A percentile compares a stretch with the other conserved stretches of the same genome.
Conservation (phyloP, 2,329 filamentous ascomycete species). For the Didymella sp. region DNA sequence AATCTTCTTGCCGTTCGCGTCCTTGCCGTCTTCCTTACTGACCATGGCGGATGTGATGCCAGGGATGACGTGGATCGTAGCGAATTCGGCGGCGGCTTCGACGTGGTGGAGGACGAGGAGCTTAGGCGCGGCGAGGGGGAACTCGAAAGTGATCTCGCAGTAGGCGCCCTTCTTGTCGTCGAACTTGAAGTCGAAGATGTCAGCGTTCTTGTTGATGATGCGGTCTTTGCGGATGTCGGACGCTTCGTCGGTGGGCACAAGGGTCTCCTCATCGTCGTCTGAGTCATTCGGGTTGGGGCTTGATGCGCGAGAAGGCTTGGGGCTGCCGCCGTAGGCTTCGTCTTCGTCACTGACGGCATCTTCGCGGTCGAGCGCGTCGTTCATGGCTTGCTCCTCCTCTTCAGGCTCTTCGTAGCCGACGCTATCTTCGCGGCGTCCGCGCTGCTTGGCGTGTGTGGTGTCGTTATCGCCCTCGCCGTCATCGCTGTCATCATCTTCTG, state of each 20-base stretch:
- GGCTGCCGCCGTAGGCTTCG: slow-evolving; percentile 58
- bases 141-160: slow-evolving; percentile 84
- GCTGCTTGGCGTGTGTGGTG: slow-evolving; percentile 73
- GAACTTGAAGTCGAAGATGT: slow-evolving; percentile 80
- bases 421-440: slow-evolving; percentile 78
- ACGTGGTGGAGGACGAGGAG: slow-evolving; percentile 91
- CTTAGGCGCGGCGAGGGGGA: slow-evolving; percentile 81
- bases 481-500: slow-evolving; percentile 78
- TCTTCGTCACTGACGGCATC: slow-evolving; percentile 62
- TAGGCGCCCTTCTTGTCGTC: slow-evolving; percentile 75
- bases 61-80: slow-evolving; percentile 85
- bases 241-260: slow-evolving; percentile 39
- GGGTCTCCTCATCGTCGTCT: slow-evolving; percentile 30
- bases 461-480: slow-evolving; percentile 62
- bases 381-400: slow-evolving; percentile 83
- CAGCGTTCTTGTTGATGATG: slow-evolving; percentile 58
- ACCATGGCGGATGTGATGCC: slow-evolving; percentile 76
- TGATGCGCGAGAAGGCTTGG: slow-evolving; percentile 46
- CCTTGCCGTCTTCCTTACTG: slow-evolving; percentile 60
- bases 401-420: slow-evolving; percentile 93
- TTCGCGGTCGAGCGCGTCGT: slow-evolving; percentile 67
- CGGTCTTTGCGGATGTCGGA: slow-evolving; percentile 44
- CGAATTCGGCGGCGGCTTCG: slow-evolving; percentile 77
- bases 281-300: slow-evolving; percentile 43
- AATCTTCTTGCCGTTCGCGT: slow-evolving; percentile 58